Evolutionary conservation across 1,284 basidiomycete species (phyloP), one percentile per base, ranked within the genome.

Genomic region (Neonothopanus nambi): DNA sequence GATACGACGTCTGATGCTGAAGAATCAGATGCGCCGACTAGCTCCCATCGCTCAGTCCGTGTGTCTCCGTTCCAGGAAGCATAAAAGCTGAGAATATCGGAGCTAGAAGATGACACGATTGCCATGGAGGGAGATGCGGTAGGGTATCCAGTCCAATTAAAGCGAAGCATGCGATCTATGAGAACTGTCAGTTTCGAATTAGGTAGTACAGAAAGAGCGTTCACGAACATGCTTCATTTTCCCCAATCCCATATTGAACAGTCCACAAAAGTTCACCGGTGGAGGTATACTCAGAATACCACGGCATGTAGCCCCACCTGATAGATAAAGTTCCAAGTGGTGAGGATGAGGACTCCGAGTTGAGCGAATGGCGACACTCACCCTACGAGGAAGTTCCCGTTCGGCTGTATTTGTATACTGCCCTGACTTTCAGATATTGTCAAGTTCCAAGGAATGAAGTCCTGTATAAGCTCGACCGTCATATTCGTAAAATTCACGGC

Each of bases 241-340:
- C 45, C 15, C 26, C 47, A n/a, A 21, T 43, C 3, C 52, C 56
- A 30, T 52, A 57, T 23, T 55, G 56, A 5, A 47, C 48, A 3
- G 26, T 48, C 53, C 53, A 57, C 11, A 57, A 13, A 1, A 55
- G 35, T n/a, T 52, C 52, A 2, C 56, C 56, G 12, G 37, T 21
- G 3, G 49, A 44, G 3, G 48, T 35, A 21, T 55, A 55, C 33
- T 55, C 56, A 13, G 39, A 24, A 0, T 47, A 51, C 52, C 49
- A 55, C 20, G 56, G 56, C 35, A 48, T 39, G 8, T 48, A 45
- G 30, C 56, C 56, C 53, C 49, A 57, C 20, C 56, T 57, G 18
- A 15, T 33, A 3, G 28, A 15, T 20, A 6, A 40, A 20, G 28
- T 18, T 18, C n/a, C 4, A 39, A 30, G 28, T 1, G 4, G 12